Evolutionary conservation across 2,329 filamentous ascomycete genomes (phyloP), one percentile per base, ranked within the genome.

Genomic region (Epicoccum nigrum): DNA sequence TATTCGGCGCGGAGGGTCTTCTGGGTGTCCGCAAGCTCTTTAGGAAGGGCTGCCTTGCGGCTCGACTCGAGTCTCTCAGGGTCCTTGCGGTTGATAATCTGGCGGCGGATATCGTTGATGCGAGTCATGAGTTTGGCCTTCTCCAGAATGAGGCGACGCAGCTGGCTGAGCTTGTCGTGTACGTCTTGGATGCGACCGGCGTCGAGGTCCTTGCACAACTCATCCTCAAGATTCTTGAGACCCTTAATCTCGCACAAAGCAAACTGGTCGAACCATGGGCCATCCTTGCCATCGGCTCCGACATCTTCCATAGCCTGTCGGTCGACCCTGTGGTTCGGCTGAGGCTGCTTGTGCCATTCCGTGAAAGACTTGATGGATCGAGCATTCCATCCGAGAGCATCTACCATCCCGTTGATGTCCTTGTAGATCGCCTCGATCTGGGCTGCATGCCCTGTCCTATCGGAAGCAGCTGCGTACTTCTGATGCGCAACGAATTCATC

Each of bases 361-460:
- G 92, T 73, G 63, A 83, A 87, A 0, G 80, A 77, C 16, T 79
- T 73, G 33, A 87, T 64, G 7, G 81, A 85, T 13, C 93, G 83
- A 5, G 89, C 85, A 68, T 97, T 97, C 41, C 97, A 82, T 8
- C 93, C 93, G 32, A 97, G 77, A 0, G 90, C 93, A 64, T 97
- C 91, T 34, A 99, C 86, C 94, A 97, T 99, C 11, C 89, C 89
- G 71, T 94, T 93, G 69, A 93, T 89, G 64, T 93, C 90, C 35
- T 88, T 83, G 70, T 90, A 94, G 43, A 81, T 67, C 43, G 74
- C 74, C 62, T 82, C 77, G 48, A 82, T 78, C 60, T 80, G 73
- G 20, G 75, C 77, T 21, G 75, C 70, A 35, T 72, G 64, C 7
- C 77, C 79, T 25, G 69, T 63, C 54, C 75, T 79, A 19, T 62